Evolutionary conservation across 352 stramenopile genomes (phyloP).

Genomic region (Stephanocyclus meneghinianus): DNA sequence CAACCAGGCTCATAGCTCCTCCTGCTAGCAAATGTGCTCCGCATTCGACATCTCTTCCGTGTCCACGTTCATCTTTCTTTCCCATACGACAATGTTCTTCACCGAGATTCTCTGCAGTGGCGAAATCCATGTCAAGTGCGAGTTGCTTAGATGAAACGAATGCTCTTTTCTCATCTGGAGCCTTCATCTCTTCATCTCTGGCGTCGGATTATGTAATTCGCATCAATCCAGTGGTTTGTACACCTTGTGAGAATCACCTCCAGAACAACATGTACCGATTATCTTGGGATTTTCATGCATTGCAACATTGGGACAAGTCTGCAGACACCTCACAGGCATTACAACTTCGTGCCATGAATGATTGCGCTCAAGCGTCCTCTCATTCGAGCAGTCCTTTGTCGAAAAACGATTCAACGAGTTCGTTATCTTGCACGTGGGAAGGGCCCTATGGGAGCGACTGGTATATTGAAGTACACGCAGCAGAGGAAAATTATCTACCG

Average conservation of each 20-base stretch:
- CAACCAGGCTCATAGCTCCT: not conserved
- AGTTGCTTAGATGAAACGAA: not conserved
- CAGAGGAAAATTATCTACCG: conserved; percentile 1
- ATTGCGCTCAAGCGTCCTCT: conserved; percentile 6
- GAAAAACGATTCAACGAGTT: not conserved
- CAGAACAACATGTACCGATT: conserved; percentile 5
- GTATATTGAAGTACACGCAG: conserved; percentile 26
- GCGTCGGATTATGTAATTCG: conserved; percentile 35
- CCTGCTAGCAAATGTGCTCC: too few species aligned
- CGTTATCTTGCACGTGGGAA: conserved; percentile 26
- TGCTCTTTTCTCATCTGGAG: not conserved
- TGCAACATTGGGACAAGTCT: conserved; percentile 17
- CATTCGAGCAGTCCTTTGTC: not conserved
- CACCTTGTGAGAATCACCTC: not conserved
- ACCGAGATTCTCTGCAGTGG: too few species aligned
- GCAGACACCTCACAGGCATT: not conserved
- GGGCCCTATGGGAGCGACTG: conserved; percentile 14
- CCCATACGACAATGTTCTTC: too few species aligned
- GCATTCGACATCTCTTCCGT: too few species aligned
- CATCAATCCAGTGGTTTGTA: conserved; percentile 1
- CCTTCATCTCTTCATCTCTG: conserved; percentile 12
- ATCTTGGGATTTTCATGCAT: conserved; percentile 23
- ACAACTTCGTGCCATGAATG: conserved; percentile 17
- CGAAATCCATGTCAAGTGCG: not conserved
- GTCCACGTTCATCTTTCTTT: too few species aligned